A percentile compares a stretch with the other conserved stretches of the same genome.
Evolutionary conservation across 148 eudicot genomes (phyloP).

Genomic region (Spergularia bocconei): DNA sequence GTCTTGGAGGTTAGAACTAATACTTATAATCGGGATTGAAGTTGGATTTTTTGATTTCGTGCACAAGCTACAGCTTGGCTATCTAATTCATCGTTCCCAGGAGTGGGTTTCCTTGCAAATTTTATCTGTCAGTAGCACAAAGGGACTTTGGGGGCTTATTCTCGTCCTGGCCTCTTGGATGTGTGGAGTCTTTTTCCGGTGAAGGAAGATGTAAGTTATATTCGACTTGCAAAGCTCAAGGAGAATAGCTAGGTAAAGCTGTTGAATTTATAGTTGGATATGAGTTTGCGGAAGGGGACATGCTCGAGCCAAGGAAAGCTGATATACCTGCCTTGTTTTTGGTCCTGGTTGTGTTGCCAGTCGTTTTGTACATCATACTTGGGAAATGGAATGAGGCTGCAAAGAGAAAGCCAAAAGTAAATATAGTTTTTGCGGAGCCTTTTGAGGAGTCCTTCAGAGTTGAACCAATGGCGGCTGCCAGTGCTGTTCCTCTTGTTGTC

Average conservation of each 20-base stretch:
- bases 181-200: not conserved
- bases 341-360: conserved; percentile 80
- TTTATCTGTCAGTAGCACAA: not conserved
- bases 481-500: conserved; percentile 46
- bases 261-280: conserved; percentile 46
- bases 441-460: conserved; percentile 55
- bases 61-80: not conserved
- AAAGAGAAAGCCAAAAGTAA: conserved; percentile 58
- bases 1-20: not conserved
- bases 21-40: not conserved
- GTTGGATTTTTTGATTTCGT: not conserved
- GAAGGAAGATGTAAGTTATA: conserved; percentile 18
- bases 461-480: conserved; percentile 58
- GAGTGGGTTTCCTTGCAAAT: not conserved
- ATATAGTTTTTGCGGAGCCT: conserved; percentile 51
- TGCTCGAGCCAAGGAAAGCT: conserved; percentile 94
- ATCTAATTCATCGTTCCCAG: not conserved
- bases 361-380: conserved; percentile 67
- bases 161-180: not conserved
- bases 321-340: conserved; percentile 73
- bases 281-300: conserved; percentile 83
- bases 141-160: not conserved
- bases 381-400: conserved; percentile 89
- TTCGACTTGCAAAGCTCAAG: conserved; percentile 24
- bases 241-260: conserved; percentile 25